Percentiles rank a stretch among this genome's conserved stretches.
Conservation (phyloP, 176 grass and related monocot genomes). For the Lolium multiflorum region DNA sequence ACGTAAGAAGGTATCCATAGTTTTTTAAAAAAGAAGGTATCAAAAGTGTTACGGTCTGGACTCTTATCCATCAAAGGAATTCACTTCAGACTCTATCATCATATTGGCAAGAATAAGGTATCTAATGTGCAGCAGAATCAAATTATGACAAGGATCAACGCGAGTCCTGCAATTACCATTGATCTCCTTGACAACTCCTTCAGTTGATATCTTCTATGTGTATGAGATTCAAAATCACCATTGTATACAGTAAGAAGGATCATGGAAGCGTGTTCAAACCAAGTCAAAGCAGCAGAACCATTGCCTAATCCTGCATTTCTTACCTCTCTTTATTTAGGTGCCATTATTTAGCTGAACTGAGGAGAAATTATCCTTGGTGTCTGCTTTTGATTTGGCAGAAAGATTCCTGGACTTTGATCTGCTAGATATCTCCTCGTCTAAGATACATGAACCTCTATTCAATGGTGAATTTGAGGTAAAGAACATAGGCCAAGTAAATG, state of each 20-base stretch:
- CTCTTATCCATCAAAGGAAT: slow-evolving; percentile 98
- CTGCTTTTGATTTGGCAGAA: too few species aligned
- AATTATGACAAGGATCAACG: too few species aligned
- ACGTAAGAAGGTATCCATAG: slow-evolving; percentile 6
- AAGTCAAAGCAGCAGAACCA: slow-evolving; percentile 1
- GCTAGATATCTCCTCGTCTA: too few species aligned
- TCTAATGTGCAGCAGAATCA: slow-evolving; percentile 13
- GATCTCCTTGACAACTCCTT: slow-evolving; percentile 26
- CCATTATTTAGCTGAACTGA: too few species aligned
- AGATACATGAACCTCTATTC: too few species aligned
- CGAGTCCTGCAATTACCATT: too few species aligned
- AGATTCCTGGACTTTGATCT: too few species aligned
- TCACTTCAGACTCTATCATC: slow-evolving; percentile 93
- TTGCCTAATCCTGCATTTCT: not conserved
- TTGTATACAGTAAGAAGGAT: slow-evolving; percentile 22
- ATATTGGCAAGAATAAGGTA: not conserved
- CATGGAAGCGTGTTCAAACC: not conserved
- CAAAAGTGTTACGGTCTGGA: slow-evolving; percentile 77
- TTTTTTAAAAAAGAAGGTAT: too few species aligned
- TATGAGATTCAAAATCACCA: slow-evolving; percentile 31
- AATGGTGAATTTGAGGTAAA: too few species aligned
- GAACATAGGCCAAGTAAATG: too few species aligned
- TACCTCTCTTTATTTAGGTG: slow-evolving; percentile 14
- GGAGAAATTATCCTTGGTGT: too few species aligned
- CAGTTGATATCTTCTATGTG: slow-evolving; percentile 9